Percentiles rank a stretch among this genome's conserved stretches.
These are phyloP conservation scores for Aspergillus fructus DNA, from an alignment of 2,329 filamentous ascomycete genomes.

Conservation along the genomic window DNA sequence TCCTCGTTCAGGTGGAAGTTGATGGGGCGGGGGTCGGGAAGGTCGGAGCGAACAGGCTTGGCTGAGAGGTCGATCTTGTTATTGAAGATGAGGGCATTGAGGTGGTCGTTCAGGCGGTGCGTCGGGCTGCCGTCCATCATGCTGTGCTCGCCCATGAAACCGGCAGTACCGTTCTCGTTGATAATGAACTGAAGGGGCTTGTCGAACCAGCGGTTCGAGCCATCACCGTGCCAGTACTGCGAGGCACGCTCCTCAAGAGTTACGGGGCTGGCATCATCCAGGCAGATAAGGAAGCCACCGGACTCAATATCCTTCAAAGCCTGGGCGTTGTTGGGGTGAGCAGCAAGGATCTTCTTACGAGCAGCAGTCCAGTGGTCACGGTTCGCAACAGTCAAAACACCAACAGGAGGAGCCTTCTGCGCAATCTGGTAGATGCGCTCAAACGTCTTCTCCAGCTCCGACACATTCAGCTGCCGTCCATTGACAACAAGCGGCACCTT, in stretches of 20 bases:
- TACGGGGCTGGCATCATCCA: constrained; percentile 87
- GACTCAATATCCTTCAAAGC: constrained; percentile 81
- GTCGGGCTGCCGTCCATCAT: constrained; percentile 99
- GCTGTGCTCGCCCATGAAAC: constrained; percentile 97
- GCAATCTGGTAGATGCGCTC: constrained; percentile 77
- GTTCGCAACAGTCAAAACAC: constrained; percentile 85
- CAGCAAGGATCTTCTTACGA: constrained; percentile 70
- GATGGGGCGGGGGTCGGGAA: constrained; percentile 76
- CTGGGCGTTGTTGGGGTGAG: constrained; percentile 75
- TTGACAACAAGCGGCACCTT: constrained; percentile 80
- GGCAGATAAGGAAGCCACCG: constrained; percentile 84
- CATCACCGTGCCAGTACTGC: constrained; percentile 98
- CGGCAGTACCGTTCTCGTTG: constrained; percentile 95
- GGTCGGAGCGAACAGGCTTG: constrained; percentile 72
- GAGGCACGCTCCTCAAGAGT: constrained; percentile 94
- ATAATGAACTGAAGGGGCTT: constrained; percentile 98
- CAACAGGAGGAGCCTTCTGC: constrained; percentile 69
- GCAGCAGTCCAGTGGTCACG: constrained; percentile 90
- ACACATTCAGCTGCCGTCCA: constrained; percentile 81
- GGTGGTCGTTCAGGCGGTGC: constrained; percentile 90
- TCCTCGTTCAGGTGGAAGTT: constrained; percentile 75
- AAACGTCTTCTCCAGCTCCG: constrained; percentile 90
- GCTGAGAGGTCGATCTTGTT: constrained; percentile 91
- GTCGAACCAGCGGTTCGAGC: constrained; percentile 94
- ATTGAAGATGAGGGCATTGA: constrained; percentile 87